phyloP scores from a whole-genome alignment of 176 grass and related monocot species.

The Raddia distichophylla region DNA sequence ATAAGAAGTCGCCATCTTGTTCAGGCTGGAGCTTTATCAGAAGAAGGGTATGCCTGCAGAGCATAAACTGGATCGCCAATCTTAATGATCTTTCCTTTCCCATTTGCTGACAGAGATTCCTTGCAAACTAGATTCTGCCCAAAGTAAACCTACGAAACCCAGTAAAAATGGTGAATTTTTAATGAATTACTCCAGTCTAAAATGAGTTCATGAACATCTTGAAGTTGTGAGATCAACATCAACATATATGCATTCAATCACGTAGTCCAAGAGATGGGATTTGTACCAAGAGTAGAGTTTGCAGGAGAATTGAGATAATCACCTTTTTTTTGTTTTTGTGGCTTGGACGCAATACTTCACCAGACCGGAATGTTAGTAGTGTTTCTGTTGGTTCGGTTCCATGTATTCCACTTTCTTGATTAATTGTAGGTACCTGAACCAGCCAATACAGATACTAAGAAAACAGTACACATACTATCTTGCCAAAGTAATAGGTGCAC shows the following conservation, averaged over 20 bases:
- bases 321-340: conserved; percentile 68
- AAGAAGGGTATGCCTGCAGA: conserved; percentile 49
- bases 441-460: conserved; percentile 21
- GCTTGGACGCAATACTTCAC: conserved; percentile 55
- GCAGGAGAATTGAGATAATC: neutral
- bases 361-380: conserved; percentile 76
- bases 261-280: neutral
- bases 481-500: neutral
- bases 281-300: neutral
- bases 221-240: neutral
- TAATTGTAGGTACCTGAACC: conserved; percentile 71
- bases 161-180: neutral
- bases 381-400: conserved; percentile 77
- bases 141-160: conserved; percentile 65
- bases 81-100: conserved; percentile 53
- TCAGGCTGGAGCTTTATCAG: conserved; percentile 58
- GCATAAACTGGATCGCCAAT: conserved; percentile 70
- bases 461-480: neutral
- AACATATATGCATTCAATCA: neutral
- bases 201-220: neutral
- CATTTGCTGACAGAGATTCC: conserved; percentile 50
- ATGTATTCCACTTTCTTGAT: conserved; percentile 67
- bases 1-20: neutral
- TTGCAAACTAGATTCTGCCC: conserved; percentile 85
- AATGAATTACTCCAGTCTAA: neutral